Percentiles rank a stretch among this genome's conserved stretches.
phyloP scores from a whole-genome alignment of 1,284 basidiomycete species.

The Trametes pubescens region DNA sequence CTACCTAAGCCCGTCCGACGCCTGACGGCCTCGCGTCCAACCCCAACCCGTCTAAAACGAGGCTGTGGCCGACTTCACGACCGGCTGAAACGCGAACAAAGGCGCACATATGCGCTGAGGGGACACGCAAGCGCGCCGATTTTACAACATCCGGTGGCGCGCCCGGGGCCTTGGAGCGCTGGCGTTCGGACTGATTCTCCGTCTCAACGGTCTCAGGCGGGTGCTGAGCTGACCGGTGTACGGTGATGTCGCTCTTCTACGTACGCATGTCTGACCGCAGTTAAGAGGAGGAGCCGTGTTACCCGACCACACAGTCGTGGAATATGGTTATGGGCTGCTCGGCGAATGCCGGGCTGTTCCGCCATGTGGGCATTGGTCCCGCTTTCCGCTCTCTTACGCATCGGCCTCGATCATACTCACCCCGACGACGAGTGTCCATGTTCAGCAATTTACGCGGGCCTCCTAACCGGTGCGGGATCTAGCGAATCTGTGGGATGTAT shows the following conservation, averaged over 20 bases:
- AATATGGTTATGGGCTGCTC: neutral
- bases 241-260: neutral
- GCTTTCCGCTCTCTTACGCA: conserved; percentile 9
- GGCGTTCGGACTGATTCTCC: neutral
- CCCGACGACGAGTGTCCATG: conserved; percentile 4
- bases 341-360: conserved; percentile 16
- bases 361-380: conserved; percentile 13
- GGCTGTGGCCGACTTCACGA: neutral
- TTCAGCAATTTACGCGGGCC: neutral
- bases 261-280: neutral
- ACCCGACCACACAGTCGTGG: neutral
- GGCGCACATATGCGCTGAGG: neutral
- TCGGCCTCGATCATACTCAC: conserved; percentile 10
- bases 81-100: conserved; percentile 1
- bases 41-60: neutral
- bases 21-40: conserved; percentile 1
- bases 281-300: neutral
- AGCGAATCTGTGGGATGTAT: conserved; percentile 16
- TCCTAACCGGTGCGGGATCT: conserved; percentile 15
- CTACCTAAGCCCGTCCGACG: neutral
- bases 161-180: neutral
- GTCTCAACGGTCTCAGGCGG: conserved; percentile 9
- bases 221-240: neutral
- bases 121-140: conserved; percentile 4
- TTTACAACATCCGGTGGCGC: neutral